phyloP scores from a whole-genome alignment of 1,139 yeast genomes.

The Zygoascus hellenicus region DNA sequence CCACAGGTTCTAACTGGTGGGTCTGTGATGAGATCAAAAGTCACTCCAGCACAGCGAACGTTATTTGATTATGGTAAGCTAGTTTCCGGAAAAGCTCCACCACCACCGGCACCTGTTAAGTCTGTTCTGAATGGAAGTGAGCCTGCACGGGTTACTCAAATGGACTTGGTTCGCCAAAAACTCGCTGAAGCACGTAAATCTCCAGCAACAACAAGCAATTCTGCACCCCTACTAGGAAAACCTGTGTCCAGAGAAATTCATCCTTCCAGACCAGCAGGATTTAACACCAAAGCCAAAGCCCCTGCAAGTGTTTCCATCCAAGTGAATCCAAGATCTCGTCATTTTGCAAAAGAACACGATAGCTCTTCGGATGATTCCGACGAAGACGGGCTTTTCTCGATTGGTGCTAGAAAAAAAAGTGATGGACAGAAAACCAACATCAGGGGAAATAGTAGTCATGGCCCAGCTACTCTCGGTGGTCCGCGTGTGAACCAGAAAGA shows the following conservation, averaged over 20 bases:
- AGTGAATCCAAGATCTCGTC: background rate
- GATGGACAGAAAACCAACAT: background rate
- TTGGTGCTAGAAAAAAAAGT: constrained; percentile 1
- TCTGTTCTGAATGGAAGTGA: constrained; percentile 1
- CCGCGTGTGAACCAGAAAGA: constrained; percentile 35
- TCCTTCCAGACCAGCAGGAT: constrained; percentile 81
- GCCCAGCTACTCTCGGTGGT: background rate
- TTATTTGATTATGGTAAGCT: constrained; percentile 20
- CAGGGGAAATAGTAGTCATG: background rate
- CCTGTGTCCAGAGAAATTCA: constrained; percentile 28
- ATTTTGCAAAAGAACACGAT: background rate
- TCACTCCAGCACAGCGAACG: constrained; percentile 19
- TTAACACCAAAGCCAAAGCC: constrained; percentile 40
- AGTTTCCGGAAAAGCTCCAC: constrained; percentile 16
- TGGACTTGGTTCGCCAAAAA: constrained; percentile 28
- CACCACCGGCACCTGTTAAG: background rate
- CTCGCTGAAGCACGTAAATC: constrained; percentile 16
- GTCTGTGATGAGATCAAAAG: no score
- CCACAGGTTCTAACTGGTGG: no score
- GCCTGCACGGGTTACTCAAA: constrained; percentile 23
- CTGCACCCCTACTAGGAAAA: constrained; percentile 9
- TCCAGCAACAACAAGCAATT: constrained; percentile 12
- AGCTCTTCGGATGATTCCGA: constrained; percentile 8
- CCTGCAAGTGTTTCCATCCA: background rate
- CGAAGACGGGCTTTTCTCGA: constrained; percentile 11